Evolutionary conservation across 768 basidiomycete genomes (phyloP).

Genomic region (Xerocomus spinulosus): DNA sequence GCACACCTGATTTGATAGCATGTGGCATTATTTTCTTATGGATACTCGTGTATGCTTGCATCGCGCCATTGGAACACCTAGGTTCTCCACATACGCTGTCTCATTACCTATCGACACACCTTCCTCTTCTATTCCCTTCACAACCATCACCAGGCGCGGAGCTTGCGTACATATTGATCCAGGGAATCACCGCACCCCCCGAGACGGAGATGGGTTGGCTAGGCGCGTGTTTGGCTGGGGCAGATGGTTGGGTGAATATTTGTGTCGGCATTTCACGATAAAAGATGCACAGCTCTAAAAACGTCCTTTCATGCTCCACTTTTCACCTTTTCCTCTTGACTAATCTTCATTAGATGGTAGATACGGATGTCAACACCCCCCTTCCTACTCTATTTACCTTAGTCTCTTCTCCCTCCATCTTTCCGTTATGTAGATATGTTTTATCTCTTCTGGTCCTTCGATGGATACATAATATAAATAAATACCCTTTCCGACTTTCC

Average conservation of each 20-base stretch:
- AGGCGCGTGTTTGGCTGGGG: conserved; percentile 85
- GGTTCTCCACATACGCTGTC: conserved; percentile 70
- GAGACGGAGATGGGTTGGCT: conserved; percentile 94
- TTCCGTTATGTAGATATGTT: conserved; percentile 7
- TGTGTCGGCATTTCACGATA: conserved; percentile 60
- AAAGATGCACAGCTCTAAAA: not conserved
- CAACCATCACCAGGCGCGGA: conserved; percentile 40
- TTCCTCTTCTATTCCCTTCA: conserved; percentile 76
- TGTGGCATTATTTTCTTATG: not conserved
- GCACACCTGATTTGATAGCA: conserved; percentile 18
- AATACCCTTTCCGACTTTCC: conserved; percentile 4
- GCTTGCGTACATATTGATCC: conserved; percentile 74
- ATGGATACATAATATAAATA: conserved; percentile 10
- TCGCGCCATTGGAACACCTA: conserved; percentile 28
- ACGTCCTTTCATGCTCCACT: not conserved
- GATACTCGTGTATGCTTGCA: not conserved
- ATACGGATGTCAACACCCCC: not conserved
- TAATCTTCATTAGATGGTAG: not conserved
- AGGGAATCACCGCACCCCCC: conserved; percentile 77
- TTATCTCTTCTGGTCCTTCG: conserved; percentile 7
- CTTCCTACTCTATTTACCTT: conserved; percentile 1
- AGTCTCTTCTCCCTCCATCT: not conserved
- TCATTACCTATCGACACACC: conserved; percentile 60
- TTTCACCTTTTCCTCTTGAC: not conserved
- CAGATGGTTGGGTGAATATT: conserved; percentile 93